phyloP scores from a whole-genome alignment of 805 yeast species.

The Isabelozyma pseudorhagii region DNA sequence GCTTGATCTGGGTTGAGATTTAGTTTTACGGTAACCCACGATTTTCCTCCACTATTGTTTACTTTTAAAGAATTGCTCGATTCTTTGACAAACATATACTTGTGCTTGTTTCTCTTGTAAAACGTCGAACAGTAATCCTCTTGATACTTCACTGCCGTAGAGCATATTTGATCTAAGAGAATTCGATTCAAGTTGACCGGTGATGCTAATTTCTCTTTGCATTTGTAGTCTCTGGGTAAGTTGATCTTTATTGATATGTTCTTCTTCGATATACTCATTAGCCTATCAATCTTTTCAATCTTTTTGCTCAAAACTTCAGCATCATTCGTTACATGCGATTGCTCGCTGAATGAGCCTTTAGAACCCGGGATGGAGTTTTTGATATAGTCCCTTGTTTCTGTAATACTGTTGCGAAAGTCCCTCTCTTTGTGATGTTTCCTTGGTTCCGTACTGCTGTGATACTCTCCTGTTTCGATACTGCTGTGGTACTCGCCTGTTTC shows the following conservation, averaged over 20 bases:
- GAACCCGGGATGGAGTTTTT: background rate
- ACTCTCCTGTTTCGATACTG: background rate
- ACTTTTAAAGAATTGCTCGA: slow-evolving; percentile 25
- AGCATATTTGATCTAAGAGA: background rate
- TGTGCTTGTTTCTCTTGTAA: slow-evolving; percentile 28
- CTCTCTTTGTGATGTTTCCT: background rate
- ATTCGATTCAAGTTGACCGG: background rate
- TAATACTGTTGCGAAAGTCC: background rate
- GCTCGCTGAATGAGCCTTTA: background rate
- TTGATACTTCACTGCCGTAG: slow-evolving; percentile 4
- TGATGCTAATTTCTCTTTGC: background rate
- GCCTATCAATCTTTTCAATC: slow-evolving; percentile 1
- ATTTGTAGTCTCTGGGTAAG: background rate
- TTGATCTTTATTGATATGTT: background rate
- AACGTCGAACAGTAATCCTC: slow-evolving; percentile 30
- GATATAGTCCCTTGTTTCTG: background rate
- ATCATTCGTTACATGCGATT: background rate
- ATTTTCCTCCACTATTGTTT: slow-evolving; percentile 17
- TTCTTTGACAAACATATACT: slow-evolving; percentile 35
- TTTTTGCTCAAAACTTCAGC: background rate
- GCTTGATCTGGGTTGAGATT: background rate
- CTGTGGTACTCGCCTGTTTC: no score
- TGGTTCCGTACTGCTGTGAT: background rate
- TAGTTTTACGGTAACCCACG: slow-evolving; percentile 23
- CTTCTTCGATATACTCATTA: background rate